Evolutionary conservation across 768 basidiomycete species (phyloP).

Genomic region (Clitopilus hobsonii): DNA sequence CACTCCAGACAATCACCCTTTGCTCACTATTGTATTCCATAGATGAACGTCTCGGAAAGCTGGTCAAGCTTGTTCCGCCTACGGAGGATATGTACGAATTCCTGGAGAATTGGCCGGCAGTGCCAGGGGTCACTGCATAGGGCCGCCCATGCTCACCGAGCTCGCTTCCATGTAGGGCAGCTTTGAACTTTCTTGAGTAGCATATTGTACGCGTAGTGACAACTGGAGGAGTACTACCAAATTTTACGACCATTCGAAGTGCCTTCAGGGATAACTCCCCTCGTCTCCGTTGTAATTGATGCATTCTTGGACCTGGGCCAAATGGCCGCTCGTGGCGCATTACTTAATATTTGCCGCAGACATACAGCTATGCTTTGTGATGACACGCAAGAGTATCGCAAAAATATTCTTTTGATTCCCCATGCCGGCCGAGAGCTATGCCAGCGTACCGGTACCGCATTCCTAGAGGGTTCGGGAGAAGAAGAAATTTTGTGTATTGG

Average conservation of each 20-base stretch:
- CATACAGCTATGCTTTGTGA: background rate
- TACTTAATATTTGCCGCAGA: background rate
- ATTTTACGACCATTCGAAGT: background rate
- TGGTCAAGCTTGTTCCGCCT: slow-evolving; percentile 59
- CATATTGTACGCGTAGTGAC: background rate
- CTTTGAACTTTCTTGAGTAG: background rate
- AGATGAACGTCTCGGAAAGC: slow-evolving; percentile 65
- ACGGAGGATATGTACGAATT: slow-evolving; percentile 79
- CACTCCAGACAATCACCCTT: background rate
- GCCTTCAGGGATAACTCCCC: background rate
- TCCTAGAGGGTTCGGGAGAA: too few species aligned
- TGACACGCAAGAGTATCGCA: background rate
- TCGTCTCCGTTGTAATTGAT: background rate
- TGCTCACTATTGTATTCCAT: background rate
- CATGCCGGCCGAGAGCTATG: too few species aligned
- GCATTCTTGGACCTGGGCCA: too few species aligned
- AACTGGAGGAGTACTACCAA: background rate
- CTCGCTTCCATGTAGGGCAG: background rate
- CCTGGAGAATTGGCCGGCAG: slow-evolving; percentile 51
- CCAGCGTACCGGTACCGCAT: too few species aligned
- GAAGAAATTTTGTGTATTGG: too few species aligned
- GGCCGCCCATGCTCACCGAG: background rate
- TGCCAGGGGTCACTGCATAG: background rate
- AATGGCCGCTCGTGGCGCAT: background rate
- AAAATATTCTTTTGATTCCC: too few species aligned